Conservation (phyloP, 2,329 filamentous ascomycete genomes). For the Botrytis elliptica region DNA sequence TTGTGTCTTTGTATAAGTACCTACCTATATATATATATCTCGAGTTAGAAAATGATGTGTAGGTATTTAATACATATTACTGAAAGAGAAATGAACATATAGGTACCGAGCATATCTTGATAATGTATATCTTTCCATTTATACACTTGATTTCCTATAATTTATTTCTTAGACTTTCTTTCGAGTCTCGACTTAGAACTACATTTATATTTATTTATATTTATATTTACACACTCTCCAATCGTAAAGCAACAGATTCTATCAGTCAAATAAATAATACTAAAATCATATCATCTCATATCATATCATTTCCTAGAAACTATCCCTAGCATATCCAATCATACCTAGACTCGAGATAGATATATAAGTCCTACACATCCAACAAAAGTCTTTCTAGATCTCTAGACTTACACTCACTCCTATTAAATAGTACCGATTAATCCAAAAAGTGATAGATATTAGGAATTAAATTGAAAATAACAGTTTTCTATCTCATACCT, state of each 20-base stretch:
- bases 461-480: no score
- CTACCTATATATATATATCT: no score
- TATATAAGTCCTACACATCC: accelerated
- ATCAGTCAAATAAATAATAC: accelerated
- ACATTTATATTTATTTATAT: neutral
- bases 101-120: no score
- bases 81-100: neutral
- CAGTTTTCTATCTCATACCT: no score
- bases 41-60: no score
- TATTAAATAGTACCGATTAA: no score
- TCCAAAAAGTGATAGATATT: no score
- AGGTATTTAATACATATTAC: accelerated
- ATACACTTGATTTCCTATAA: neutral
- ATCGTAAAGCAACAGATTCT: neutral
- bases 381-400: neutral
- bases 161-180: neutral
- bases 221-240: no score
- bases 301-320: neutral
- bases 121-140: no score
- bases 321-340: no score
- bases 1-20: neutral
- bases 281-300: no score
- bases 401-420: neutral
- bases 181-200: neutral
- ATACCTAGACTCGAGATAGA: neutral